Base-by-base conservation (phyloP, 345 rosid genomes). In the Gossypium turneri region DNA sequence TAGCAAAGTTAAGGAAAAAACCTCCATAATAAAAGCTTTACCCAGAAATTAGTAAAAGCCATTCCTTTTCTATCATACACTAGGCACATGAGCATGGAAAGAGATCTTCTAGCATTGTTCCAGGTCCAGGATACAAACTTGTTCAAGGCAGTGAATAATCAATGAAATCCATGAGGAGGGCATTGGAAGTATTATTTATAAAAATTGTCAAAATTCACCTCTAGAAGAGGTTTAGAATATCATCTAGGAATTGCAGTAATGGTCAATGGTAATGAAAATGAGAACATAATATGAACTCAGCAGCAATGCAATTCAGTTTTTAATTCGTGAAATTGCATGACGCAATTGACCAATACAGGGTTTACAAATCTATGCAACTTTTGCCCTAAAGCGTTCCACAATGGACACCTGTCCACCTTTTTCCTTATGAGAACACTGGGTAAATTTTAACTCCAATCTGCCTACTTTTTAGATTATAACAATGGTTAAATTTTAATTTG, bases 171-270 rank as follows among this genome's bases (percentile, higher is more conserved):
- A 22, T 2, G 10, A 24, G 25, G 41, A 38, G 38, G 15, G 3
- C 12, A 47, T 47, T 13, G 41, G 50, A 67, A 45, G 38, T 29
- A 24, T 24, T 7, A 11, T 68, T 29, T 27, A 16, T 51, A 27
- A 69, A 69, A 51, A 16, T 69, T 10, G 2, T 51, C 73, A 51
- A 69, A 69, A 66, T 67, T 22, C 25, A 67, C 9, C 56, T 50
- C 57, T 50, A 69, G 44, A 51, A 51, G 47, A 51, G 25, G 9
- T 51, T 51, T 17, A 25, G 60, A 51, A 51, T 34, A 34, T 69
- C 59, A 68, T 68, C 59, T 27, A 9, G 45, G 51, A 68, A 27
- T 50, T 51, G 25, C 0, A 25, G 41, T 16, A 24, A 69, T 25
- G 25, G 24, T 3, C 2, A 53, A 48, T 67, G 57, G 50, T 25